These are phyloP conservation scores for Chaetoscypha palmicola DNA, from an alignment of 2,329 filamentous ascomycete genomes.

Conservation along the genomic window DNA sequence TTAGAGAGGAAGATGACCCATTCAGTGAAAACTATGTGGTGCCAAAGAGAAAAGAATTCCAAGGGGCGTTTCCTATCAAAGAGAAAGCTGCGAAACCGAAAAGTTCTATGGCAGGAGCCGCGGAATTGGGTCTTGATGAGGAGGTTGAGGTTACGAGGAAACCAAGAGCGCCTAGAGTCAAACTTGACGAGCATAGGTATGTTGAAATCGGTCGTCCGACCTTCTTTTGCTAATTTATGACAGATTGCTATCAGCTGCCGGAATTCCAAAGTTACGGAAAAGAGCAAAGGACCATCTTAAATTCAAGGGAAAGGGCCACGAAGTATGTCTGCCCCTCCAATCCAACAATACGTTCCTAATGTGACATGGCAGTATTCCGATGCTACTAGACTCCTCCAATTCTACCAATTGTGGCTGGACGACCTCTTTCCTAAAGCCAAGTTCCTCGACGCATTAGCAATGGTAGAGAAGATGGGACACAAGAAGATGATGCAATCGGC, in stretches of 20 bases:
- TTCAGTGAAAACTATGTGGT: conserved; percentile 23
- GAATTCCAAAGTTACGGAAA: conserved; percentile 73
- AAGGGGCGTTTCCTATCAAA: conserved; percentile 37
- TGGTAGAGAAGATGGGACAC: conserved; percentile 92
- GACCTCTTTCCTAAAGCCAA: conserved; percentile 92
- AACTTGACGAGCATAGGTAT: conserved; percentile 76
- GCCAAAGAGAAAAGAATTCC: conserved; percentile 16
- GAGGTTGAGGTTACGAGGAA: conserved; percentile 71
- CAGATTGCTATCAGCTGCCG: conserved; percentile 73
- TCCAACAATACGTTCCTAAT: too few species aligned
- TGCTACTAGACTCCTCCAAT: conserved; percentile 70
- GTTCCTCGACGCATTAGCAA: conserved; percentile 79
- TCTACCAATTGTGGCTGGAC: conserved; percentile 96
- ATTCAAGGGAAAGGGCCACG: conserved; percentile 90
- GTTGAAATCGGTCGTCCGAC: conserved; percentile 3
- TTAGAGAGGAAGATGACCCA: conserved; percentile 37
- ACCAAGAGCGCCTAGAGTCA: conserved; percentile 69
- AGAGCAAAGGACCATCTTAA: conserved; percentile 63
- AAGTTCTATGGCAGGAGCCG: conserved; percentile 39
- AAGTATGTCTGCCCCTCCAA: conserved; percentile 49
- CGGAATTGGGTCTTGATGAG: conserved; percentile 71
- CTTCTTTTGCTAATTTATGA: too few species aligned
- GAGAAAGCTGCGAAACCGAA: conserved; percentile 30
- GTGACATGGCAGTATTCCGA: conserved; percentile 71
- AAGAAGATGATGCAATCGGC: conserved; percentile 69